Evolutionary conservation across 73 alveolate species (phyloP).

Genomic region (Diophrys sp.): DNA sequence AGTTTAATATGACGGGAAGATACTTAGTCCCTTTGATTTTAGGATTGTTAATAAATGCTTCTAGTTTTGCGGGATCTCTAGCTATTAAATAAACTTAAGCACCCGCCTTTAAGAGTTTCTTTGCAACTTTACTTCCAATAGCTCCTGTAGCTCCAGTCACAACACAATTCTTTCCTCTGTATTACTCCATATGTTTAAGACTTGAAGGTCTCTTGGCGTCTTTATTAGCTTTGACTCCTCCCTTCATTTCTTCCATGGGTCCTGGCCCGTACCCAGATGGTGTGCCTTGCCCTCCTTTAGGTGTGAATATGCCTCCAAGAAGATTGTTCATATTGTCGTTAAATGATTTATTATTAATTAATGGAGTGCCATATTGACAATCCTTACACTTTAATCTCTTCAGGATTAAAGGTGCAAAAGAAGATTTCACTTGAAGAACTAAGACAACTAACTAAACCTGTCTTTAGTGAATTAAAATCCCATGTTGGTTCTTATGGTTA

Average conservation of each 20-base stretch:
- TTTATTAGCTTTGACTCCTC: not conserved
- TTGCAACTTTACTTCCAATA: constrained; percentile 75
- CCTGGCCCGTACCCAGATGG: not conserved
- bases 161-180: constrained; percentile 5
- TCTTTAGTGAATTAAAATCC: too few species aligned
- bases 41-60: constrained; percentile 18
- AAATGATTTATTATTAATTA: not conserved
- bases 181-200: not conserved
- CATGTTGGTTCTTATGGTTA: too few species aligned
- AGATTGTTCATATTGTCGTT: constrained; percentile 2
- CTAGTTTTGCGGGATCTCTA: constrained; percentile 51
- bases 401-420: too few species aligned
- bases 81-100: constrained; percentile 58
- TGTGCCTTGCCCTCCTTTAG: not conserved
- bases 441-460: too few species aligned
- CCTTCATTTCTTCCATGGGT: not conserved
- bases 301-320: too few species aligned
- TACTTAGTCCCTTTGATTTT: not conserved
- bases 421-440: too few species aligned
- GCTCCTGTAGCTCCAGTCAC: constrained; percentile 89
- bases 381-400: too few species aligned
- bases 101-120: constrained; percentile 18
- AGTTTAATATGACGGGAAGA: constrained; percentile 11
- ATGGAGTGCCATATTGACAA: too few species aligned
- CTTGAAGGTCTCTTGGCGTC: not conserved